phyloP scores from a whole-genome alignment of 306 rosid species.

The Cucurbita maxima region DNA sequence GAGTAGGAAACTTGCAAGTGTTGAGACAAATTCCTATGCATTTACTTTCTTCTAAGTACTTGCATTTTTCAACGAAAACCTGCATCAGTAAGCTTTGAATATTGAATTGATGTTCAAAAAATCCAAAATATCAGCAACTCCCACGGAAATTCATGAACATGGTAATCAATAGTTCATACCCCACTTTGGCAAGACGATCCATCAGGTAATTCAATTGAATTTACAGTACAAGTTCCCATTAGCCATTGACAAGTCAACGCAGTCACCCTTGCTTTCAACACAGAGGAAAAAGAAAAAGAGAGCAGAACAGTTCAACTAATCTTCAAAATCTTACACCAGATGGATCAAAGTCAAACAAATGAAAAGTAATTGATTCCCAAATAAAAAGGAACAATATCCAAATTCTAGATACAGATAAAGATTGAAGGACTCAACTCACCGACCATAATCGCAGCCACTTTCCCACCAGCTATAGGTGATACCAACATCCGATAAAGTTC shows the following conservation, averaged over 20 bases:
- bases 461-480: conserved; percentile 66
- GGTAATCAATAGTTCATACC: conserved; percentile 20
- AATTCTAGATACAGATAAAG: not conserved
- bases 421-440: conserved; percentile 35
- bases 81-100: conserved; percentile 16
- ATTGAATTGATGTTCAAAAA: not conserved
- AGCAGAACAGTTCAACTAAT: not conserved
- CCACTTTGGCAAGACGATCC: conserved; percentile 66
- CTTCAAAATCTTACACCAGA: not conserved
- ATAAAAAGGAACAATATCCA: not conserved
- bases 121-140: not conserved
- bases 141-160: not conserved
- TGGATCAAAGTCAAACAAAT: not conserved
- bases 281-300: not conserved
- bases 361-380: not conserved
- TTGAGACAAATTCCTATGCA: conserved; percentile 69
- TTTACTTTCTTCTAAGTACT: conserved; percentile 86
- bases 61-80: conserved; percentile 85
- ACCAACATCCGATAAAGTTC: conserved; percentile 58
- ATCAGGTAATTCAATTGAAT: conserved; percentile 49
- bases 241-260: conserved; percentile 89
- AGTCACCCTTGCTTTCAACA: conserved; percentile 83
- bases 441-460: conserved; percentile 78
- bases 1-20: conserved; percentile 91
- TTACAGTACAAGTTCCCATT: conserved; percentile 72